Evolutionary conservation across 495 filamentous ascomycete species (phyloP), one percentile per base, ranked within the genome.

Genomic region (Podospora didyma): DNA sequence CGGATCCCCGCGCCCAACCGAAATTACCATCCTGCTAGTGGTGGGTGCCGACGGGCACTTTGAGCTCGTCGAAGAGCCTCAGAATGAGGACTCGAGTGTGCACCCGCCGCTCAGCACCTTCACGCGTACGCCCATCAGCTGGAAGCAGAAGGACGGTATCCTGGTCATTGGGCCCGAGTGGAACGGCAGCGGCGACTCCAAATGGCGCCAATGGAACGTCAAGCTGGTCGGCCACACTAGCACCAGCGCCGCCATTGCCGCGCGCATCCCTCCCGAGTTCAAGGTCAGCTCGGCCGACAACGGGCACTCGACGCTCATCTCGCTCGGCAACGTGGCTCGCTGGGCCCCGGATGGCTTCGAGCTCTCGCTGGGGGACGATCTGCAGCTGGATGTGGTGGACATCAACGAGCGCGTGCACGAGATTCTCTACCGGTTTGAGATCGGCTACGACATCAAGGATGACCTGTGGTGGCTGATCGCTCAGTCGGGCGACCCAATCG

Each of bases 21-120:
- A 55, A 1, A 57, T 83, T 17, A 74, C 80, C 42, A 56, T 84
- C 21, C 49, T 80, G 7, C 64, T 85, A 2, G 75, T 82, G 12
- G 78, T 83, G 7, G 82, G 82, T 6, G 63, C 63, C 7, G 80
- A 83, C 62, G 79, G 69, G 2, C 46, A 58, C 3, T 77, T 79
- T 44, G 64, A 69, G 45, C 66, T 71, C 1, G 49, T 69, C 39
- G 69, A 74, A 16, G 54, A 82, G 16, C 60, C 75, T 7, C 74
- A 76, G 53, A 71, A 74, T 17, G 64, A 63, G 16, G 62, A 64
- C 22, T 24, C 26, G 7, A 39, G 44, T n/a, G n/a, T 35, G 22
- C 34, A 41, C 1, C 66, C 65, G 6, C 34, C 59, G 2, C 60
- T 58, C 2, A 49, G 55, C 28, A 48, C 64, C 16, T 69, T 64